Percentiles rank a stretch among this genome's conserved stretches.
These are phyloP conservation scores for Colletotrichum agaves DNA, from an alignment of 2,329 filamentous ascomycete species.

Conservation along the genomic window DNA sequence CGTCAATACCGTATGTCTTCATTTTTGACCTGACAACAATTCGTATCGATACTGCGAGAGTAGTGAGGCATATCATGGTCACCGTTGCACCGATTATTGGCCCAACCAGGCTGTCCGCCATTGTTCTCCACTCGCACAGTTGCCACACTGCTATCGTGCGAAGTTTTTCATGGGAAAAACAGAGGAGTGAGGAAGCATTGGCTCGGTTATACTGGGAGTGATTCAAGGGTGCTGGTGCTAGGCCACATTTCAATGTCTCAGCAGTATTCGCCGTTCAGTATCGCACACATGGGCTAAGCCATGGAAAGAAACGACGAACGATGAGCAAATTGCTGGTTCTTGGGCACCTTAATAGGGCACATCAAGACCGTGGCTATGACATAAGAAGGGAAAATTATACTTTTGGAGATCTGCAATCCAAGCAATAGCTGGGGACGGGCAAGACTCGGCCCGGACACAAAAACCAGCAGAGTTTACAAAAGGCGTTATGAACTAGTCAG, in stretches of 20 bases:
- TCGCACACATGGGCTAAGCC: background rate
- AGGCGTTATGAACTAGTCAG: conserved; percentile 9
- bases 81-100: conserved; percentile 11
- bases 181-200: background rate
- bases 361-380: background rate
- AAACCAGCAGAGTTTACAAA: background rate
- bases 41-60: conserved; percentile 18
- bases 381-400: background rate
- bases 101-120: conserved; percentile 16
- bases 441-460: background rate
- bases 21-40: conserved; percentile 8
- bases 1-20: conserved; percentile 14
- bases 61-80: conserved; percentile 31
- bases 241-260: background rate
- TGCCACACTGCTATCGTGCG: background rate
- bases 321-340: background rate
- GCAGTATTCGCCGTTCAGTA: background rate
- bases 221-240: background rate
- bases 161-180: background rate
- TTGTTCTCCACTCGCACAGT: background rate
- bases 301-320: conserved; percentile 1
- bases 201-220: background rate
- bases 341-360: background rate
- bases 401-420: background rate
- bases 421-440: background rate